These are phyloP conservation scores for Ailanthus altissimus DNA, from an alignment of 345 rosid genomes.

Conservation along the genomic window DNA sequence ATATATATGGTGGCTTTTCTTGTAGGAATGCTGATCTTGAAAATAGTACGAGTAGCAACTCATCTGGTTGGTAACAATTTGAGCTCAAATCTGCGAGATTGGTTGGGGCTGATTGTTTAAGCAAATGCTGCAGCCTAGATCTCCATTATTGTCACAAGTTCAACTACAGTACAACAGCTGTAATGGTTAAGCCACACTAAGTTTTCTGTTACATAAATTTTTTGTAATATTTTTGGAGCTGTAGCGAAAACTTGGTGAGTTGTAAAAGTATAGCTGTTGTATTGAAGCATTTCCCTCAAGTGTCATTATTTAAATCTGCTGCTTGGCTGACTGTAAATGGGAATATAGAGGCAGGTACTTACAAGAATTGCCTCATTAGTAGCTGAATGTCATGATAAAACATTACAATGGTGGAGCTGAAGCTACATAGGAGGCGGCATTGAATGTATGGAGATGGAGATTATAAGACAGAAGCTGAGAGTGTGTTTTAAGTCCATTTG, in stretches of 20 bases:
- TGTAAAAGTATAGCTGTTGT: no score
- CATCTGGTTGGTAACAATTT: no score
- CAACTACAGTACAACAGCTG: no score
- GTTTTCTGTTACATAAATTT: no score
- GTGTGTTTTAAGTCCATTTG: background rate
- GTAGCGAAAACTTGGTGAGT: no score
- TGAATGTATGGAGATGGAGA: conserved; percentile 10
- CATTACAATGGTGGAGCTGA: conserved; percentile 1
- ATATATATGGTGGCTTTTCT: no score
- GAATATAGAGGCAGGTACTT: background rate
- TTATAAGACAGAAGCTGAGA: background rate
- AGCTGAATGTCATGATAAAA: background rate
- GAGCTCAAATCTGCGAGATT: background rate
- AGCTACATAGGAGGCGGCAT: background rate
- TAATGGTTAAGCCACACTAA: no score
- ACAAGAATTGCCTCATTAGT: background rate
- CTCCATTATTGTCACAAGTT: background rate
- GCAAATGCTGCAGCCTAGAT: background rate
- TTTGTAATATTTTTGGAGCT: no score
- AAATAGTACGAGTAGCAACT: no score
- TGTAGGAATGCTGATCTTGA: no score
- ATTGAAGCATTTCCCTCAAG: no score
- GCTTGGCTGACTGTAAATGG: background rate
- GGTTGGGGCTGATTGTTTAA: background rate
- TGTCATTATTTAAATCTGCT: background rate